Evolutionary conservation across 164 flowering plant species (phyloP), one percentile per base, ranked within the genome.

Genomic region (Stephania yunnanensis): DNA sequence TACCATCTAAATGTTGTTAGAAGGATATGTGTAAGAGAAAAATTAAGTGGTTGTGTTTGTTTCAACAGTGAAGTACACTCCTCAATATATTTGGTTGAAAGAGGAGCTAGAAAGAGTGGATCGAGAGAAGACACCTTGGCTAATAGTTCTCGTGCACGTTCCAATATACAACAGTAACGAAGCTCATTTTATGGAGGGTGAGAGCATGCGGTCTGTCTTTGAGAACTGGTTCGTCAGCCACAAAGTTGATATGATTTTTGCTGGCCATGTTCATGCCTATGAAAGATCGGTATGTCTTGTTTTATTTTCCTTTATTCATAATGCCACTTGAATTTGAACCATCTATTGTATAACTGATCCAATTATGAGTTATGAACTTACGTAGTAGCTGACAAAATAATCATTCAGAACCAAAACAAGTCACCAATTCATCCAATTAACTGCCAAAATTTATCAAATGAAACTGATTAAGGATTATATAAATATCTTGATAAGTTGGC

Each of bases 221-320:
- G 98, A 95, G 83, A 78, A 78, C 9, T 93, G 92, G 97, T 91
- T 95, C 75, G 80, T 90, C 50, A 74, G 77, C 0, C 78, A 87
- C 84, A 93, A 83, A 89, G 97, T 93, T 70, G 99, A 93, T 80
- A 74, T 95, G 1, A 69, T 92, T 76, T 95, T 95, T 84, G 94
- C 97, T 74, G 98, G 97, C 68, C 98, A 95, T 79, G 99, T 95
- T 72, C 99, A 95, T 82, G 98, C 99, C 10, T 95, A 95, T 81
- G 99, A 95, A 85, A 87, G 99, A 93, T 93, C 98, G 74, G 99
- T 93, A 85, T 70, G 89, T 36, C 72, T 55, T 65, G 2, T 71
- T 53, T 55, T 12, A 15, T 44, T 25, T 55, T 53, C 19, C 46
- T 72, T 36, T 13, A 31, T 17, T 17, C 17, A 13, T 58, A 1